Evolutionary conservation across 1,284 basidiomycete genomes (phyloP), one percentile per base, ranked within the genome.

Genomic region (Puccinia horiana): DNA sequence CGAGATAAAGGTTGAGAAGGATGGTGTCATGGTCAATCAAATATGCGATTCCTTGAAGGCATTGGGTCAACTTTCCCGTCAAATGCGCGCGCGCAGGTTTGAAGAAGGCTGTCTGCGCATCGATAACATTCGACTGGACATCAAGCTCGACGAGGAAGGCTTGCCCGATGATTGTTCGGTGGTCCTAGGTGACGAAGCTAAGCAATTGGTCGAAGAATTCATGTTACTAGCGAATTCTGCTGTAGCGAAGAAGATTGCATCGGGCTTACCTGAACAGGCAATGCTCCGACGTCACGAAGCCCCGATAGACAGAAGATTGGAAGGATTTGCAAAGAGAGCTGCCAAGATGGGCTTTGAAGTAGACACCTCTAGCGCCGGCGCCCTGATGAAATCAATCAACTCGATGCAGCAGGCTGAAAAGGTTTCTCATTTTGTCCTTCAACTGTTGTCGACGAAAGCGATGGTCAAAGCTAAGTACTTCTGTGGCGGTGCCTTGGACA

Each of bases 401-500:
- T 88, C 89, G 32, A 90, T 99, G 83, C 86, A 90, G 70, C 84
- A 85, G 65, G 92, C 96, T 84, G 90, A 91, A 18, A 90, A 90
- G 81, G 92, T 92, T 83, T 91, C 91, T 81, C 88, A 90, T 74
- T 82, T 82, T 49, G 90, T 94, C 40, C 89, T 98, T 29, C 91
- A 95, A 86, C 87, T 96, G 29, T 89, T 98, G 61, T 91, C 92
- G 44, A 92, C 91, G 86, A 98, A 97, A 88, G 92, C 94, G 26
- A 97, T 96, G 85, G 92, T 93, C 83, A 91, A 92, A 76, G 94
- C 97, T 84, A 96, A 96, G 87, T 98, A 99, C 88, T 99, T 98
- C 91, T 99, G 96, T 87, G 92, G 96, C 37, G 97, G 97, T 84
- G 97, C 98, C 94, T 90, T 99, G 85, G 97, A 99, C 88, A 99